These are phyloP conservation scores for Xylaria sp. DNA, from an alignment of 2,329 filamentous ascomycete species.

Conservation along the genomic window DNA sequence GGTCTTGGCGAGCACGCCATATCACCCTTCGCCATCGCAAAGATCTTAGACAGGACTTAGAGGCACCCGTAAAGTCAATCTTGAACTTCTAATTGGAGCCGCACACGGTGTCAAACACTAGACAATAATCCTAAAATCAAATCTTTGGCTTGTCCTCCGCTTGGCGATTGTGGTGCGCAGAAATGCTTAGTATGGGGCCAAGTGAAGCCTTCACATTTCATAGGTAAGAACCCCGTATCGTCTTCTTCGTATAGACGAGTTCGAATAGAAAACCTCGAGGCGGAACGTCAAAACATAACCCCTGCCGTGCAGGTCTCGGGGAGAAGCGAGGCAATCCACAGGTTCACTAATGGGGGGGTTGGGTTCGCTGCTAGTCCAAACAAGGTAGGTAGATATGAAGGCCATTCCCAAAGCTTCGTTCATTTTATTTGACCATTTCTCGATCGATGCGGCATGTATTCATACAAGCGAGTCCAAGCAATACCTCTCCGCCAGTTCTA, in stretches of 20 bases:
- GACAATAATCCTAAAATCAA: not conserved
- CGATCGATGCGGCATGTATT: not conserved
- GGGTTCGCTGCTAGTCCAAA: slow-evolving; percentile 10
- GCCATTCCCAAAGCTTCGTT: not conserved
- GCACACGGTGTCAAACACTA: slow-evolving; percentile 6
- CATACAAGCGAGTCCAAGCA: not conserved
- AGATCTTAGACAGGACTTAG: slow-evolving; percentile 9
- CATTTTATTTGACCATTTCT: not conserved
- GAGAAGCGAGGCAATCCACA: not conserved
- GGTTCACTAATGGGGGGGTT: not conserved
- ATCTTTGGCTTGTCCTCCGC: not conserved
- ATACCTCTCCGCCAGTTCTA: slow-evolving; percentile 1
- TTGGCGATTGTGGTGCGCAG: not conserved
- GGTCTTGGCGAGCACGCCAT: slow-evolving; percentile 47
- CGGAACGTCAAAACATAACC: not conserved
- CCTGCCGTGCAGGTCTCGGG: not conserved
- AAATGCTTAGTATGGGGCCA: not conserved
- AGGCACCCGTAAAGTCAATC: slow-evolving; percentile 3
- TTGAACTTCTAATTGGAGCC: slow-evolving; percentile 18
- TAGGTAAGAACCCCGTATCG: not conserved
- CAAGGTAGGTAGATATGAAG: slow-evolving; percentile 12
- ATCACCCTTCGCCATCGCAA: slow-evolving; percentile 33
- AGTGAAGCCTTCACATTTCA: not conserved
- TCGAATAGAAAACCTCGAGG: not conserved
- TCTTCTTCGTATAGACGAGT: not conserved